These are phyloP conservation scores for Penicillium palitans DNA, from an alignment of 2,329 filamentous ascomycete species.

Conservation along the genomic window DNA sequence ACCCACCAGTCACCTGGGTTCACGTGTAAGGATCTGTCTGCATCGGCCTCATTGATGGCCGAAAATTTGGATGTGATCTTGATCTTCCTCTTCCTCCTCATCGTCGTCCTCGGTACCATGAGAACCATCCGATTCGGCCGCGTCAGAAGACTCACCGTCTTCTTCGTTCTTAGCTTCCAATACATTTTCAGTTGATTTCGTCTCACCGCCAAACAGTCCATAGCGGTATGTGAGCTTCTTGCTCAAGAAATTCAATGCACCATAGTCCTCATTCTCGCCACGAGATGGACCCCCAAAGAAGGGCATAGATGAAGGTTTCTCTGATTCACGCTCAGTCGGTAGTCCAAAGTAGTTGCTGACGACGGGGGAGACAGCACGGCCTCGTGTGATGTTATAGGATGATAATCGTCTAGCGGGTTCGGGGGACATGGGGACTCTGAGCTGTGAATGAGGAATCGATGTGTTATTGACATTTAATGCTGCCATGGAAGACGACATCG, in stretches of 20 bases:
- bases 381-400: conserved; percentile 41
- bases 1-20: not conserved
- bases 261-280: conserved; percentile 45
- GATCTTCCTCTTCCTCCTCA: conserved; percentile 46
- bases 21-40: not conserved
- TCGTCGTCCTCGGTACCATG: conserved; percentile 54
- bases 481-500: conserved; percentile 22
- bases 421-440: conserved; percentile 22
- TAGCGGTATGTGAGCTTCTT: conserved; percentile 46
- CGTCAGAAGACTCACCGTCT: conserved; percentile 20
- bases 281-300: conserved; percentile 27
- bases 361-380: conserved; percentile 44
- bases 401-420: conserved; percentile 28
- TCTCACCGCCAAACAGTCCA: conserved; percentile 35
- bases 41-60: conserved; percentile 49
- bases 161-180: conserved; percentile 25
- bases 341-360: conserved; percentile 50
- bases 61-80: conserved; percentile 54
- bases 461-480: conserved; percentile 33
- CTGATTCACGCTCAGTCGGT: conserved; percentile 35
- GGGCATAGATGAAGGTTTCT: conserved; percentile 32
- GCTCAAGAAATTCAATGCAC: conserved; percentile 58
- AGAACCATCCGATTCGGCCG: conserved; percentile 40
- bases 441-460: conserved; percentile 27
- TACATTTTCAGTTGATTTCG: conserved; percentile 25